phyloP scores from a whole-genome alignment of 2,329 filamentous ascomycete genomes.

The Ophioceras dolichostomum region DNA sequence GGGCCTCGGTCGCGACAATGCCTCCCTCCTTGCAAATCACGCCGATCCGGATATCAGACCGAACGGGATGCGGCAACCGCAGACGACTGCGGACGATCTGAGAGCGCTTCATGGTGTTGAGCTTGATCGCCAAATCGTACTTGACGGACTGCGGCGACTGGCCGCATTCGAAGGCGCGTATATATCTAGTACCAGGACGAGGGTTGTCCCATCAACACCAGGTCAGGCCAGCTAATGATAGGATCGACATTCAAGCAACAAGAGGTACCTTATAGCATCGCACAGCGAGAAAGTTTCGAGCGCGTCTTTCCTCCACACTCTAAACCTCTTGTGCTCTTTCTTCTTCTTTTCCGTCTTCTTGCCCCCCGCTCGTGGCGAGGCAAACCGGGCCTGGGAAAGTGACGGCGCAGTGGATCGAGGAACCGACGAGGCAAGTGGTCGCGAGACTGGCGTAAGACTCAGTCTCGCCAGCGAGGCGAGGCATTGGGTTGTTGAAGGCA shows the following conservation, averaged over 20 bases:
- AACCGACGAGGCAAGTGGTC: constrained; percentile 30
- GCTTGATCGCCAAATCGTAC: constrained; percentile 78
- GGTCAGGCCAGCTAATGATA: constrained; percentile 6
- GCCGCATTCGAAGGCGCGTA: constrained; percentile 87
- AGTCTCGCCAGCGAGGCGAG: constrained; percentile 42
- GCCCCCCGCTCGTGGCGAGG: constrained; percentile 25
- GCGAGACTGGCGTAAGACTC: constrained; percentile 25
- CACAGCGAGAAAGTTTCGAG: constrained; percentile 68
- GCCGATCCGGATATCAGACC: constrained; percentile 77
- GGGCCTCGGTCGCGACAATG: constrained; percentile 60
- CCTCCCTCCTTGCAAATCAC: constrained; percentile 84
- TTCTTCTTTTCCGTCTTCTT: constrained; percentile 45
- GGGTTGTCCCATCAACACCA: not conserved
- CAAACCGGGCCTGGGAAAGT: constrained; percentile 29
- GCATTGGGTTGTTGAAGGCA: constrained; percentile 41
- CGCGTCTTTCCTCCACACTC: constrained; percentile 52
- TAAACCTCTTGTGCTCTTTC: constrained; percentile 50
- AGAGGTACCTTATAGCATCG: constrained; percentile 88
- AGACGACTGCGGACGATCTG: constrained; percentile 80
- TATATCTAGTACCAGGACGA: constrained; percentile 49
- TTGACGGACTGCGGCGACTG: constrained; percentile 60
- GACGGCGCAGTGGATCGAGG: constrained; percentile 37
- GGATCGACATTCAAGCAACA: too few species aligned
- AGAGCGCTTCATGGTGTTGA: constrained; percentile 76
- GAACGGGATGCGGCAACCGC: constrained; percentile 78